Percentiles rank a stretch among this genome's conserved stretches.
These are phyloP conservation scores for Termitomyces titanicus DNA, from an alignment of 768 basidiomycete species.

Conservation along the genomic window DNA sequence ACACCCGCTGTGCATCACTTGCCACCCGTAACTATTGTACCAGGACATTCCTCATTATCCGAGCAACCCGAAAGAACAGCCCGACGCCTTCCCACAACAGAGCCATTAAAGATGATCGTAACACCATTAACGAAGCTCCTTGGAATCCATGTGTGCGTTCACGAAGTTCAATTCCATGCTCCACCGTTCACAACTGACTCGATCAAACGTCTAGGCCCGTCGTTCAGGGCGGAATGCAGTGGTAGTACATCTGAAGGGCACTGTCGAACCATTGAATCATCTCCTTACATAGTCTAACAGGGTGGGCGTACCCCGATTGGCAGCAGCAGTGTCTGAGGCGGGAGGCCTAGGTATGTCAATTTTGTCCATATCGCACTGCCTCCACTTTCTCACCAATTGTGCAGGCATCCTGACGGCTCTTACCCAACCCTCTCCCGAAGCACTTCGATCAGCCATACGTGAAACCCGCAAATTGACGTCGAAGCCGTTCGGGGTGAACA, in stretches of 20 bases:
- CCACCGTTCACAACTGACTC: neutral
- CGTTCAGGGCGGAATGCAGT: slow-evolving; percentile 91
- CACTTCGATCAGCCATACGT: slow-evolving; percentile 73
- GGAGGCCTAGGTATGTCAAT: slow-evolving; percentile 67
- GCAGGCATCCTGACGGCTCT: slow-evolving; percentile 81
- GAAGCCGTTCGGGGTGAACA: slow-evolving; percentile 82
- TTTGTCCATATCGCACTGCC: neutral
- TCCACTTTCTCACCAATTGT: neutral
- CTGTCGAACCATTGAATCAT: neutral
- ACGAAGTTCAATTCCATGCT: neutral
- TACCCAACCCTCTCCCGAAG: slow-evolving; percentile 83
- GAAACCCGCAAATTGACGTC: slow-evolving; percentile 68
- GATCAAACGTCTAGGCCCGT: slow-evolving; percentile 49
- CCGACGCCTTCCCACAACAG: slow-evolving; percentile 3
- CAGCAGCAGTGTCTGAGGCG: slow-evolving; percentile 76
- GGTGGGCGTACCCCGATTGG: slow-evolving; percentile 78
- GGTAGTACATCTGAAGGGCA: slow-evolving; percentile 36
- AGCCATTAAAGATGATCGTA: slow-evolving; percentile 30
- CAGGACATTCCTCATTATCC: neutral
- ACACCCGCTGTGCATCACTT: neutral
- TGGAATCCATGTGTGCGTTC: slow-evolving; percentile 6
- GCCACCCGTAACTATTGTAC: neutral
- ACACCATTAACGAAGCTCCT: slow-evolving; percentile 48
- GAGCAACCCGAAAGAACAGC: neutral
- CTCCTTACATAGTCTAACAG: slow-evolving; percentile 33